These are phyloP conservation scores for Naganishia vaughanmartiniae DNA, from an alignment of 768 basidiomycete genomes.

Conservation along the genomic window DNA sequence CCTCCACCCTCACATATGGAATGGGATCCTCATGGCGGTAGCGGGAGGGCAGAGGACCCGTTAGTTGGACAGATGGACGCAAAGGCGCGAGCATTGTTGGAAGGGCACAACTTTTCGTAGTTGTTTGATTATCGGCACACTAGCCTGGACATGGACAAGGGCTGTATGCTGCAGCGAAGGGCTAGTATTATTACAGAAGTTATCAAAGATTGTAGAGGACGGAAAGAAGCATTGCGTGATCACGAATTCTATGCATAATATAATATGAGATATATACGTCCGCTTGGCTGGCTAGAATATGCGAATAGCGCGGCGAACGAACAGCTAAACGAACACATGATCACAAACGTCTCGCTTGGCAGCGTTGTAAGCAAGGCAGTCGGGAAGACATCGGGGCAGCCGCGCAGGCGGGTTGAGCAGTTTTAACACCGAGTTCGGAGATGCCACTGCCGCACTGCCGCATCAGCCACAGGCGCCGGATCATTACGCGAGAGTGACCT, in stretches of 20 bases:
- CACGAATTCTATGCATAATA: background rate
- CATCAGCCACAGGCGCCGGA: background rate
- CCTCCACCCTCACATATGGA: background rate
- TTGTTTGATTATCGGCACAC: too few species aligned
- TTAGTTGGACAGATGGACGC: constrained; percentile 30
- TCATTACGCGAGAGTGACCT: background rate
- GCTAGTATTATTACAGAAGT: too few species aligned
- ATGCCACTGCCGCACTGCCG: background rate
- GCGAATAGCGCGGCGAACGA: background rate
- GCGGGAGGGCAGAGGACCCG: background rate
- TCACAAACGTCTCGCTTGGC: too few species aligned
- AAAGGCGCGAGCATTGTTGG: constrained; percentile 32
- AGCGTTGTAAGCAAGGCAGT: too few species aligned
- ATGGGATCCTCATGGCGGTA: constrained; percentile 10
- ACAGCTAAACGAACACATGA: background rate
- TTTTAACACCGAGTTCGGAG: too few species aligned
- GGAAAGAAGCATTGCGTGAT: constrained; percentile 1
- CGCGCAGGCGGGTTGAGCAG: too few species aligned
- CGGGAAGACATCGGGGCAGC: too few species aligned
- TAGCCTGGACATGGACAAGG: too few species aligned
- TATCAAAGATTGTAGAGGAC: too few species aligned
- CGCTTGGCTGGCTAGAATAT: background rate
- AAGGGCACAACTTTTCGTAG: constrained; percentile 7
- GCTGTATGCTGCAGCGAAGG: too few species aligned
- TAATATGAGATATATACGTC: background rate